phyloP scores from a whole-genome alignment of 257 asterid species.

The Fraxinus americana region DNA sequence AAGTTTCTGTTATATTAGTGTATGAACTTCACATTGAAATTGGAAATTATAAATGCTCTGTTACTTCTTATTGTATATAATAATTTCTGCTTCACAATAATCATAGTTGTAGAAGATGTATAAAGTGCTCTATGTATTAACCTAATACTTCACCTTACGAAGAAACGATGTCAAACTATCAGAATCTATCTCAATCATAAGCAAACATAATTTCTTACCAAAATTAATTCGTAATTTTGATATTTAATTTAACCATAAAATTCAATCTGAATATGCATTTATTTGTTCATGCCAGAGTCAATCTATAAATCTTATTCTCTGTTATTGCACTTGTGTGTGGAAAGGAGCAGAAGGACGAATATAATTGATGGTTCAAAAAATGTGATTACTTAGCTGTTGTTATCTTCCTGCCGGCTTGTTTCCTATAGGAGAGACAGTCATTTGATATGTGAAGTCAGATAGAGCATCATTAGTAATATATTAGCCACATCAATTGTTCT shows the following conservation, averaged over 20 bases:
- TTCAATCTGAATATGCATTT: neutral
- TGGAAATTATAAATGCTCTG: neutral
- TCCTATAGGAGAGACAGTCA: neutral
- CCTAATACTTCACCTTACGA: neutral
- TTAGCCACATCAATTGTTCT: neutral
- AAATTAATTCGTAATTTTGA: neutral
- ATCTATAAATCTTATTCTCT: neutral
- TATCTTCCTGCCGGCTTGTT: neutral
- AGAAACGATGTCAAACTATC: neutral
- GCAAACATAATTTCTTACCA: neutral
- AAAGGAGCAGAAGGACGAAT: neutral
- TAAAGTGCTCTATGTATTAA: neutral
- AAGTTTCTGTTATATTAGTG: conserved; percentile 11
- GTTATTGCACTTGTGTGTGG: neutral
- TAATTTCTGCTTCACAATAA: neutral
- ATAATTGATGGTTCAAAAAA: neutral
- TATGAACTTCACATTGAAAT: conserved; percentile 3
- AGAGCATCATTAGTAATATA: neutral
- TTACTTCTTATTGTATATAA: conserved; percentile 6
- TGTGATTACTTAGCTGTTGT: neutral
- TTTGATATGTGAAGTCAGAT: neutral
- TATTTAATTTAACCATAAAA: neutral
- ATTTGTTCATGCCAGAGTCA: neutral
- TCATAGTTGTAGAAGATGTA: neutral
- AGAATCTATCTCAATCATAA: neutral